Base-by-base conservation (phyloP, 2,329 filamentous ascomycete genomes). In the Nemania sp. region DNA sequence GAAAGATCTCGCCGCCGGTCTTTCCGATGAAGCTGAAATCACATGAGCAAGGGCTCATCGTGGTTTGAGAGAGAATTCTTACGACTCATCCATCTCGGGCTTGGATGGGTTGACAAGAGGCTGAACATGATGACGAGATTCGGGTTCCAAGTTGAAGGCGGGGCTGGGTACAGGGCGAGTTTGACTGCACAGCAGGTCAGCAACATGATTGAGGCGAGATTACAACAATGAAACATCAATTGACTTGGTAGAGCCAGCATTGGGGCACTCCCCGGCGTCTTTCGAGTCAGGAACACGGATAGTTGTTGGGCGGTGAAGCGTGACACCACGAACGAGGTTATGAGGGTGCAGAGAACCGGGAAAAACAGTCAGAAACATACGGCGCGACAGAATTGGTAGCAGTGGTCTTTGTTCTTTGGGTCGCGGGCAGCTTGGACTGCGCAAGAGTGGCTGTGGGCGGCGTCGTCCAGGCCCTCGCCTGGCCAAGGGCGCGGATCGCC, bases 1-100 rank as follows among this genome's bases (percentile, higher is more conserved):
- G 93, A 78, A 98, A 97, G 70, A 98, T 97, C 78, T 97, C 89
- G 74, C 95, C 95, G 74, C 95, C 94, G 50, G 87, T 96, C 83
- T 93, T 94, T 66, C 94, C 94, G 73, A 98, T 92, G 77, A 98
- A 96, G 62, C 89, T 91, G 39, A 54, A 54, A 54, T 40, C 40
- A 46, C 51, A 46, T 54, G 51, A 54, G 51, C 51, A 54, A 54
- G 40, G 51, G 34, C 53, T 55, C 48, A 45, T 58, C 13, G 48
- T 46, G 13, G 47, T 50, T 52, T 51, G 40, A 39, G 55, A 32
- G 53, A 58, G 55, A 40, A 55, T 55, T 53, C 55, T 37, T 53
- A 58, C 55, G 55, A 58, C 13, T 58, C 55, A 32, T 58, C 55
- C 55, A 58, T 58, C 48, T 58, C 55, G 40, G 47, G 47, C 40